These are phyloP conservation scores for Xerophyta viscosa DNA, from an alignment of 106 monocot genomes.

Conservation along the genomic window DNA sequence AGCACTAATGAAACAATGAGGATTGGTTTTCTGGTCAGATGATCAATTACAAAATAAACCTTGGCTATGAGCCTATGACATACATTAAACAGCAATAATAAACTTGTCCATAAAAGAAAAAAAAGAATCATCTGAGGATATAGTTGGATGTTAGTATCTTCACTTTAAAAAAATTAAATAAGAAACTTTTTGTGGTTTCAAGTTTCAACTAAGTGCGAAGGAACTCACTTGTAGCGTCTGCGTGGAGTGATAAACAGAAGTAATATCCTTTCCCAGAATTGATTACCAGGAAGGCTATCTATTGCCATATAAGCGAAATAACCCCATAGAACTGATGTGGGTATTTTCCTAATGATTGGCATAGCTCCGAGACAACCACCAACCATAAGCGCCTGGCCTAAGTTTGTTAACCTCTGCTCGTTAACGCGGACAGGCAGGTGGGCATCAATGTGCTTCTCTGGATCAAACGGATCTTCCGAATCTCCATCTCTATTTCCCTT, in stretches of 20 bases:
- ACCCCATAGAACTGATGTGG: slow-evolving; percentile 46
- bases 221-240: slow-evolving; percentile 34
- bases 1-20: no score
- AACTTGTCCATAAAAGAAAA: no score
- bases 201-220: no score
- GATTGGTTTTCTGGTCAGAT: no score
- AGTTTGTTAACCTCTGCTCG: slow-evolving; percentile 57
- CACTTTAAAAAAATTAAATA: no score
- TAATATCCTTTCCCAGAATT: slow-evolving; percentile 45
- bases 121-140: no score
- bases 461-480: slow-evolving; percentile 29
- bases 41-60: no score
- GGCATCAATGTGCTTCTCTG: slow-evolving; percentile 61
- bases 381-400: slow-evolving; percentile 40
- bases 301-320: slow-evolving; percentile 49
- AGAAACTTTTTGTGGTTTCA: no score
- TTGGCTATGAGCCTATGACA: no score
- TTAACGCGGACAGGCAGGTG: slow-evolving; percentile 67
- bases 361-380: slow-evolving; percentile 37
- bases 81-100: no score
- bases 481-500: slow-evolving; percentile 10
- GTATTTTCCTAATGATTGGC: slow-evolving; percentile 37
- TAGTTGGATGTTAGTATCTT: no score
- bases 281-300: slow-evolving; percentile 42
- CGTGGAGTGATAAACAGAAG: slow-evolving; percentile 29